These are phyloP conservation scores for Malassezia nana DNA, from an alignment of 1,284 basidiomycete species.

Conservation along the genomic window DNA sequence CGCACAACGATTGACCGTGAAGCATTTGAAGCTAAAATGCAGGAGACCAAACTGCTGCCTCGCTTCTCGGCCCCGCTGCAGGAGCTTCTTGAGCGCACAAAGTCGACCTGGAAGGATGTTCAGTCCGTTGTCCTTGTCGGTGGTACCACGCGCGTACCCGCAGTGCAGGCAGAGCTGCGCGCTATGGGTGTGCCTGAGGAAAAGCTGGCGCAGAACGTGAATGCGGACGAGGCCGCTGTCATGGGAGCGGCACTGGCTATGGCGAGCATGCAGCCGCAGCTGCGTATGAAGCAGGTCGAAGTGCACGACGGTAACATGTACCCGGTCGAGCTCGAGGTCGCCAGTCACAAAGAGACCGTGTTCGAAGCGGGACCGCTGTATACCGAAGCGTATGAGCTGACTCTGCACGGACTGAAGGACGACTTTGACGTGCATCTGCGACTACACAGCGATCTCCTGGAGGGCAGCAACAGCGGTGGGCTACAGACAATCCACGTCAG, in stretches of 20 bases:
- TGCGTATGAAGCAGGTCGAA: conserved; percentile 90
- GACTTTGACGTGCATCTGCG: conserved; percentile 40
- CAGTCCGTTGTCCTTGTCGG: conserved; percentile 84
- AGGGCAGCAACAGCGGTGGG: conserved; percentile 15
- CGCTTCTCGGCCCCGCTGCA: conserved; percentile 52
- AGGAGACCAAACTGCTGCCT: conserved; percentile 19
- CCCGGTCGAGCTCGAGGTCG: conserved; percentile 27
- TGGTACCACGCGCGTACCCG: conserved; percentile 77
- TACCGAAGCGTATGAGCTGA: conserved; percentile 17
- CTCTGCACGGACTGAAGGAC: conserved; percentile 26
- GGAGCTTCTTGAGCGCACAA: conserved; percentile 64
- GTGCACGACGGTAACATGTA: conserved; percentile 57
- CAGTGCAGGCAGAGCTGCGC: conserved; percentile 62
- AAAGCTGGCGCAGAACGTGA: conserved; percentile 64
- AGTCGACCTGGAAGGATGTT: conserved; percentile 62
- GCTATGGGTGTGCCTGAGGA: conserved; percentile 39
- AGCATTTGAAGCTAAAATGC: conserved; percentile 59
- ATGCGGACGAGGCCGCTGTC: conserved; percentile 91
- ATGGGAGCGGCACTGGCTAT: conserved; percentile 85
- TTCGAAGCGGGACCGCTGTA: conserved; percentile 32
- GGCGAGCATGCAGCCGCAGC: conserved; percentile 75
- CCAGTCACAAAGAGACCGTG: conserved; percentile 25
- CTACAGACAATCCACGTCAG: conserved; percentile 28
- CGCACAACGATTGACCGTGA: conserved; percentile 65
- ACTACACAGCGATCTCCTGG: conserved; percentile 20